phyloP scores from a whole-genome alignment of 805 yeast species.

The Lachancea fermentati region DNA sequence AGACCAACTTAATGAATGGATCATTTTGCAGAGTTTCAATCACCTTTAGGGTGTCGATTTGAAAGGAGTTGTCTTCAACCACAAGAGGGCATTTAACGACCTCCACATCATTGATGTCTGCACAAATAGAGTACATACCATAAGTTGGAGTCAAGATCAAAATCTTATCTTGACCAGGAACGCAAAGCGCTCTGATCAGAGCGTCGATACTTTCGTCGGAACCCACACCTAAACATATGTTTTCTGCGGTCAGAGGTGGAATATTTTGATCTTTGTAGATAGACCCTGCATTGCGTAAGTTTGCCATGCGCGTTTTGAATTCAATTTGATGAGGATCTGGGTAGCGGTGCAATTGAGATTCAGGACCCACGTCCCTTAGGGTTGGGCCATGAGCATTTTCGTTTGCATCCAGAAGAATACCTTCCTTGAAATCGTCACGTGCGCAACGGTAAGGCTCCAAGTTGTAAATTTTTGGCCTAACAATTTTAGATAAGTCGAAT shows the following conservation, averaged over 20 bases:
- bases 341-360: slow-evolving; percentile 77
- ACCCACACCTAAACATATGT: slow-evolving; percentile 91
- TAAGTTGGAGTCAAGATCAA: slow-evolving; percentile 92
- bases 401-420: slow-evolving; percentile 88
- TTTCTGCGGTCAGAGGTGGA: slow-evolving; percentile 46
- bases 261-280: slow-evolving; percentile 16
- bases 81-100: slow-evolving; percentile 66
- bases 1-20: slow-evolving; percentile 61
- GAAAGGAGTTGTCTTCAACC: slow-evolving; percentile 52
- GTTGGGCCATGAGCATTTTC: slow-evolving; percentile 95
- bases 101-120: slow-evolving; percentile 82
- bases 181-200: slow-evolving; percentile 75
- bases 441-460: slow-evolving; percentile 95
- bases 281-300: slow-evolving; percentile 53
- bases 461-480: slow-evolving; percentile 77
- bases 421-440: slow-evolving; percentile 87
- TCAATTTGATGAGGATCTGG: slow-evolving; percentile 94
- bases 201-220: slow-evolving; percentile 95
- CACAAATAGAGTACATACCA: slow-evolving; percentile 93
- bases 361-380: slow-evolving; percentile 37
- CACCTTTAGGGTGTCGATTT: slow-evolving; percentile 53
- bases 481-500: slow-evolving; percentile 36
- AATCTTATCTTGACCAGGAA: slow-evolving; percentile 77
- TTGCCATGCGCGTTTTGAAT: slow-evolving; percentile 64
- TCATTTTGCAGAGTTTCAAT: slow-evolving; percentile 49